Conservation (phyloP, 345 rosid species). For the Barbarea vulgaris region DNA sequence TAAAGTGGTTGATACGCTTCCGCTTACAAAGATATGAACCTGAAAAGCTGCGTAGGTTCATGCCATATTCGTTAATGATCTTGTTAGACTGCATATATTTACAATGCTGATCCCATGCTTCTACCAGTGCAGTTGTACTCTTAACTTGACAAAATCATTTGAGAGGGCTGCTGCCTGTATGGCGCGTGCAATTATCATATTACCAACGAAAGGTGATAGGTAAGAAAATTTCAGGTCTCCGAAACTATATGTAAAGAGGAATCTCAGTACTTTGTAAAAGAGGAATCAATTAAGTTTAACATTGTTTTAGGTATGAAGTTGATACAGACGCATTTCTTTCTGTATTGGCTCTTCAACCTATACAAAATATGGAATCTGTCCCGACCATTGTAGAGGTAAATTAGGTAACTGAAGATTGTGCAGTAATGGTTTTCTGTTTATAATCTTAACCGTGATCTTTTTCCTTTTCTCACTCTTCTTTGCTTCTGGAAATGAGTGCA, state of each 20-base stretch:
- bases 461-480: slow-evolving; percentile 15
- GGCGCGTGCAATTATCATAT: slow-evolving; percentile 89
- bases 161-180: slow-evolving; percentile 84
- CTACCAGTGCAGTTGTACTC: slow-evolving; percentile 80
- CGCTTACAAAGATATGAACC: background rate
- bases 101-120: slow-evolving; percentile 33
- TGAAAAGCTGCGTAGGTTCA: slow-evolving; percentile 6
- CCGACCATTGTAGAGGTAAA: slow-evolving; percentile 96
- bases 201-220: slow-evolving; percentile 86
- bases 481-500: slow-evolving; percentile 43
- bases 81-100: no score
- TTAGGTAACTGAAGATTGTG: slow-evolving; percentile 16
- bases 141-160: slow-evolving; percentile 84
- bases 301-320: slow-evolving; percentile 76
- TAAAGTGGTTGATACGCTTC: slow-evolving; percentile 29
- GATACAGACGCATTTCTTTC: slow-evolving; percentile 93
- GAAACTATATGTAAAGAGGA: slow-evolving; percentile 6
- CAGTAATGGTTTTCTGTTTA: slow-evolving; percentile 2
- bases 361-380: slow-evolving; percentile 65
- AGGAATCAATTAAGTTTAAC: slow-evolving; percentile 37
- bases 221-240: slow-evolving; percentile 37
- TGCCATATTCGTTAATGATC: no score
- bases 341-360: slow-evolving; percentile 91
- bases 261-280: slow-evolving; percentile 16
- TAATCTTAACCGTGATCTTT: background rate